Evolutionary conservation across 257 asterid species (phyloP), one percentile per base, ranked within the genome.

Genomic region (Solanum arcanum): DNA sequence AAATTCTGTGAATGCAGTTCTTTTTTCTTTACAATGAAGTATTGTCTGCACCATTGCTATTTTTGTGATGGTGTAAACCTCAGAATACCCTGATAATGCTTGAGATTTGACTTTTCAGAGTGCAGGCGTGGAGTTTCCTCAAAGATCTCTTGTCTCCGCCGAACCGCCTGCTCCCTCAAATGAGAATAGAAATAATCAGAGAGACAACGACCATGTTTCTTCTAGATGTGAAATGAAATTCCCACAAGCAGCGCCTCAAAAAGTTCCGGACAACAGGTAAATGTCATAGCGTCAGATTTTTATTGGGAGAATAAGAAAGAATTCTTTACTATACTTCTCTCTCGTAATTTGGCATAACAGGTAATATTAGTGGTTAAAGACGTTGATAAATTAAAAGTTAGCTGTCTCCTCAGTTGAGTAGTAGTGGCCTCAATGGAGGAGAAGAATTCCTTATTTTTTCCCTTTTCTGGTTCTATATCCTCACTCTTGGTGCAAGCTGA

Each of bases 121-220:
- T 92, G 96, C 97, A 83, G 99, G 98, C 85, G 99, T 97, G 83
- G 89, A 97, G 92, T 97, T 97, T 91, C 93, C 98, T 83, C 94
- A 91, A 93, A 93, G 94, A 89, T 90, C 97, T 86, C 89, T 16
- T 68, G 94, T 83, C 52, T 77, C 87, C 76, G 91, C 92, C 4
- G 68, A 47, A 80, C 90, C 95, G 68, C 90, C 23, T 76, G 93
- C 86, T 47, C 77, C 87, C 75, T 90, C 92, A 86, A 93, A 90
- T 44, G 89, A 83, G 87, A 91, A 80, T 86, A 91, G 88, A 88
- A 74, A 88, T 80, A 92, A 82, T 84, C 88, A 91, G 86, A 90
- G 91, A 66, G 93, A 86, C 64, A 91, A 87, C 82, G 89, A 91
- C 86, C 83, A 86, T 46, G 81, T 91, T 85, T 90, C 92, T 89